Conservation (phyloP, 2,329 filamentous ascomycete genomes). For the Colletotrichum higginsianum region DNA sequence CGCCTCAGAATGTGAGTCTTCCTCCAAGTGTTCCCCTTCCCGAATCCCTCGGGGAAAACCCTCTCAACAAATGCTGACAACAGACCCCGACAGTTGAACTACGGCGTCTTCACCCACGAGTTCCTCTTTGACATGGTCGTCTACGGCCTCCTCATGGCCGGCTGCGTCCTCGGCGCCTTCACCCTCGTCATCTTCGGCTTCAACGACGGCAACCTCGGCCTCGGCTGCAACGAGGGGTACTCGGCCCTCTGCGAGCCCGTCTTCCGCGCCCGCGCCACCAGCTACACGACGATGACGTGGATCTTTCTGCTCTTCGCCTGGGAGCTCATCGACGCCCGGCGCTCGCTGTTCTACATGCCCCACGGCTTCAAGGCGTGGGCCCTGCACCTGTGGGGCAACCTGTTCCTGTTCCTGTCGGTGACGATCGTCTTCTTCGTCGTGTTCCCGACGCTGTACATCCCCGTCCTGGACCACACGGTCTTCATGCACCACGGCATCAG, state of each 20-base stretch:
- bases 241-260: conserved; percentile 69
- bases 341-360: conserved; percentile 80
- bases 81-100: conserved; percentile 49
- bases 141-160: conserved; percentile 77
- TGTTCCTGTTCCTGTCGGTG: conserved; percentile 77
- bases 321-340: conserved; percentile 81
- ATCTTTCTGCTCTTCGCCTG: conserved; percentile 81
- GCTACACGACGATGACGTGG: conserved; percentile 83
- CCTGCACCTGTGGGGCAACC: conserved; percentile 76
- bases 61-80: neutral
- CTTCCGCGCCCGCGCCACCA: conserved; percentile 80
- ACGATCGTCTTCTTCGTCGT: conserved; percentile 61
- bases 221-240: conserved; percentile 72
- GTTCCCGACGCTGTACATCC: conserved; percentile 69
- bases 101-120: conserved; percentile 76
- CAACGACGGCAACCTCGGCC: conserved; percentile 68
- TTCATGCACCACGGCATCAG: conserved; percentile 71
- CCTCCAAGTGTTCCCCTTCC: conserved; percentile 52
- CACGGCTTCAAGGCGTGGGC: conserved; percentile 76
- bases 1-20: conserved; percentile 73
- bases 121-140: conserved; percentile 76
- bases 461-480: conserved; percentile 68
- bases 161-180: conserved; percentile 69
- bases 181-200: conserved; percentile 65
- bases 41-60: conserved; percentile 68